Base-by-base conservation (phyloP, 2,329 filamentous ascomycete species). In the Penicillium sp. region DNA sequence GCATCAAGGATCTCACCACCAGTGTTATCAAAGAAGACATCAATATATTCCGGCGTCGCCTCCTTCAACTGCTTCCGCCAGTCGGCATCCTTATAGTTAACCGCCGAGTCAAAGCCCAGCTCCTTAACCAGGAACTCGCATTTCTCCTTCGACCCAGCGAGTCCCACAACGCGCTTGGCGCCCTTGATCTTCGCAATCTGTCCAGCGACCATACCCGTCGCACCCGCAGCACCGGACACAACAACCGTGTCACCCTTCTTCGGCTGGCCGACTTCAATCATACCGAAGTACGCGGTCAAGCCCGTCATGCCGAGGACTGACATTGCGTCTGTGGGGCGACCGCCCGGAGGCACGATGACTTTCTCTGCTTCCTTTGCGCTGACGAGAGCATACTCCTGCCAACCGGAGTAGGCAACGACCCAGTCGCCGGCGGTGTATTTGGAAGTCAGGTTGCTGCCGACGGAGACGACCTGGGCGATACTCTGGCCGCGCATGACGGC, bases 101-200 rank as follows among this genome's bases (percentile, higher is more conserved):
- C 65, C 0, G 84, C 86, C 9, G 76, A 80, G 63, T 90, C 87
- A 55, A 88, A 88, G 1, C 87, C 86, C 22, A 90, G 73, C 63
- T 86, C 83, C 56, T 82, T 74, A 3, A 76, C 81, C 57, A 92
- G 70, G 80, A 87, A 89, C 46, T 77, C 72, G 62, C 84, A 88
- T 75, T 90, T 90, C 36, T 87, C 84, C 34, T 84, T 80, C 50
- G 79, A 81, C 0, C 88, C 88, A 0, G 86, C 86, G 57, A 90
- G 78, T 6, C 87, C 88, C 21, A 88, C 71, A 11, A 90, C 83
- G 3, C 79, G 66, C 60, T 76, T 82, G 73, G 62, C 82, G 11
- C 87, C 89, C 71, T 85, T 84, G 49, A 90, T 74, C 77, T 90
- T 91, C 16, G 88, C 88, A 61, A 92, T 90, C 74, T 93, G 89